These are phyloP conservation scores for Gillenia trifoliata DNA, from an alignment of 306 rosid species.

Conservation along the genomic window DNA sequence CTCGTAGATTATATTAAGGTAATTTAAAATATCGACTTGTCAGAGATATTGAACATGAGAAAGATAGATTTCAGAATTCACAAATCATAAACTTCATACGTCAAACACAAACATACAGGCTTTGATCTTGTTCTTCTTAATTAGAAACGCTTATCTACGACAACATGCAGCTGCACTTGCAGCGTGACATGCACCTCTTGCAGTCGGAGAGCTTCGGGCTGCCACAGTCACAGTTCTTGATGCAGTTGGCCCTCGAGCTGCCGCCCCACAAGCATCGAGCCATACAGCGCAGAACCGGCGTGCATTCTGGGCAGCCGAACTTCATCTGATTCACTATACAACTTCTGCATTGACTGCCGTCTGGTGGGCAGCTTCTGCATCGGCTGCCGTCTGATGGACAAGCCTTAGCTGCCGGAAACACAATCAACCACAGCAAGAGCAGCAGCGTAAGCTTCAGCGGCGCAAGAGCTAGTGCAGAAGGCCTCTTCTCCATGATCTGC, in stretches of 20 bases:
- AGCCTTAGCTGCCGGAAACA: constrained; percentile 21
- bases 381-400: constrained; percentile 41
- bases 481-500: constrained; percentile 19
- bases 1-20: too few species aligned
- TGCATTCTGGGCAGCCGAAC: constrained; percentile 53
- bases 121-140: not conserved
- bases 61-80: too few species aligned
- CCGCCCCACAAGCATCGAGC: constrained; percentile 82
- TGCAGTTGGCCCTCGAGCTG: constrained; percentile 38
- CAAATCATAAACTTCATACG: too few species aligned
- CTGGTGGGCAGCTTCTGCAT: constrained; percentile 40
- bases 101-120: not conserved
- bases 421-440: constrained; percentile 20
- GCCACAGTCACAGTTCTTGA: constrained; percentile 45
- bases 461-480: constrained; percentile 1
- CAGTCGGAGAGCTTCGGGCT: constrained; percentile 57
- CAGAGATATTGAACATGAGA: too few species aligned
- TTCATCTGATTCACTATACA: constrained; percentile 60
- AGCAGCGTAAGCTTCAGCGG: constrained; percentile 24
- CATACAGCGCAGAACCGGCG: constrained; percentile 68
- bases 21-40: too few species aligned
- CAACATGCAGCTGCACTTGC: constrained; percentile 70
- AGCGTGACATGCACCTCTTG: constrained; percentile 69
- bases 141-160: not conserved
- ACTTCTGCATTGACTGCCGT: constrained; percentile 39